Evolutionary conservation across 2,329 filamentous ascomycete species (phyloP).

Genomic region (Scedosporium minutisporum): DNA sequence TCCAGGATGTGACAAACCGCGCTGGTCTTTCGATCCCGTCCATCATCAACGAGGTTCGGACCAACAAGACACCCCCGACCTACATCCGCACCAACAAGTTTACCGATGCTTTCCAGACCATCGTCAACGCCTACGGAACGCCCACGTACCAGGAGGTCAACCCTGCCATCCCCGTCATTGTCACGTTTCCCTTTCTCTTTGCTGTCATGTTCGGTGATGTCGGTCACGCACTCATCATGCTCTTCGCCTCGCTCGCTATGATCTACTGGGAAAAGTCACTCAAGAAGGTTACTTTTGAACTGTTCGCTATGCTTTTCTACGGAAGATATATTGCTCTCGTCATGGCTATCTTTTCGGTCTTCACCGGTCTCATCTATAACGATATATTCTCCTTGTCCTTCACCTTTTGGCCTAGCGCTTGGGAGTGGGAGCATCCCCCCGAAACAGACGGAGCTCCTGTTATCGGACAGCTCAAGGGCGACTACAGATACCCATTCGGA

Average conservation of each 20-base stretch:
- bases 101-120: slow-evolving; percentile 95
- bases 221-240: slow-evolving; percentile 86
- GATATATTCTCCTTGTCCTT: slow-evolving; percentile 93
- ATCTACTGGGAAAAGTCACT: slow-evolving; percentile 93
- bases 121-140: slow-evolving; percentile 96
- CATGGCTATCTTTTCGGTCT: slow-evolving; percentile 96
- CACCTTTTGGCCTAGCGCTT: slow-evolving; percentile 80
- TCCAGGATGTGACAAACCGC: slow-evolving; percentile 93
- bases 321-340: slow-evolving; percentile 96
- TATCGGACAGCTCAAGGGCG: slow-evolving; percentile 55
- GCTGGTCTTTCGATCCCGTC: slow-evolving; percentile 95
- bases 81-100: slow-evolving; percentile 99
- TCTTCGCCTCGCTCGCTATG: slow-evolving; percentile 75
- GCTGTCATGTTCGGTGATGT: slow-evolving; percentile 99
- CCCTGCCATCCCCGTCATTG: slow-evolving; percentile 85
- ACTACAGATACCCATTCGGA: slow-evolving; percentile 89
- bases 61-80: slow-evolving; percentile 93
- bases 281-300: slow-evolving; percentile 84
- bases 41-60: slow-evolving; percentile 95
- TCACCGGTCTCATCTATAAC: slow-evolving; percentile 95
- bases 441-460: slow-evolving; percentile 50
- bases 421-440: slow-evolving; percentile 65
- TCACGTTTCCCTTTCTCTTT: slow-evolving; percentile 99
- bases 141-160: slow-evolving; percentile 97
- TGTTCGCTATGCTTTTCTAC: slow-evolving; percentile 98